Percentiles rank a stretch among this genome's conserved stretches.
Conservation (phyloP, 768 basidiomycete species). For the Lactarius hengduanensis region DNA sequence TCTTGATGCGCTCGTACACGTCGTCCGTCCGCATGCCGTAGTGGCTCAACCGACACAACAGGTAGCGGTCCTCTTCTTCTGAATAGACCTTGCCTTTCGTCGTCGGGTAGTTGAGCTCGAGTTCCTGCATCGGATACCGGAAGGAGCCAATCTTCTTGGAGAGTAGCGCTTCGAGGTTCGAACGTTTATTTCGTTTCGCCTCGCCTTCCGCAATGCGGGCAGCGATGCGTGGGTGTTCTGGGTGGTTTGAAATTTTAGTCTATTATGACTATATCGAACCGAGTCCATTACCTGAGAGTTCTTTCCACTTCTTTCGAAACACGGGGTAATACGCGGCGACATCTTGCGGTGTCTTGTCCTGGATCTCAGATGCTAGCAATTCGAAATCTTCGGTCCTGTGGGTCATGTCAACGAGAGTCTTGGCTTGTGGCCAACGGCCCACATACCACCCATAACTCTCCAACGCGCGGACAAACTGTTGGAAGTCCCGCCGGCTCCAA, state of each 20-base stretch:
- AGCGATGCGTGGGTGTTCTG: conserved; percentile 78
- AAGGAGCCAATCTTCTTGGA: conserved; percentile 80
- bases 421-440: background rate
- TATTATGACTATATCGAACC: background rate
- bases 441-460: conserved; percentile 79
- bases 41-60: conserved; percentile 84
- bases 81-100: conserved; percentile 97
- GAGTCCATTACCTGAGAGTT: conserved; percentile 58
- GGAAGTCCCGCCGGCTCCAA: conserved; percentile 94
- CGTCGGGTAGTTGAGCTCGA: conserved; percentile 91
- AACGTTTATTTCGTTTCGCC: conserved; percentile 82
- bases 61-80: conserved; percentile 96
- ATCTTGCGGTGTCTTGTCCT: conserved; percentile 77
- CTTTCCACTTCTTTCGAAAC: conserved; percentile 89
- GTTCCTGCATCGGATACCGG: conserved; percentile 92
- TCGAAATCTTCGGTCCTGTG: conserved; percentile 62
- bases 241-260: background rate
- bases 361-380: conserved; percentile 76
- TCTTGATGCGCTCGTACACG: conserved; percentile 93
- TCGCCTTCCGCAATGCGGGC: conserved; percentile 88
- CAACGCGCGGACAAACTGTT: conserved; percentile 80
- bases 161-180: conserved; percentile 75
- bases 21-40: conserved; percentile 89
- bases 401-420: background rate
- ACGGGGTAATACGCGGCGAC: conserved; percentile 75